These are phyloP conservation scores for Lepidium aucheri DNA, from an alignment of 345 rosid genomes.

Conservation along the genomic window DNA sequence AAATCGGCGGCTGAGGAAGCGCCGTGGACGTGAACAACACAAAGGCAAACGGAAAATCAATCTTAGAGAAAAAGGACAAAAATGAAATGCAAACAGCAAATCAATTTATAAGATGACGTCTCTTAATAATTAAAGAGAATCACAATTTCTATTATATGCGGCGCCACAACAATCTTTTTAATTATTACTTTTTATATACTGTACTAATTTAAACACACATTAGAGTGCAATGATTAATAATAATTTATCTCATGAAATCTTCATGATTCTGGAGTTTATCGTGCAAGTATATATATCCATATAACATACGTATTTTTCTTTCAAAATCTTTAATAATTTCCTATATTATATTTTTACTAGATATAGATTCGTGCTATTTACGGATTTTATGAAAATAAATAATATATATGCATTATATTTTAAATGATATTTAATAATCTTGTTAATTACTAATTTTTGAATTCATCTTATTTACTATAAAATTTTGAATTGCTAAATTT, in stretches of 20 bases:
- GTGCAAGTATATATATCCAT: not conserved
- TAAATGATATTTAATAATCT: too few relatives aligned
- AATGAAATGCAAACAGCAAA: slow-evolving; percentile 4
- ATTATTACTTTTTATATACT: not conserved
- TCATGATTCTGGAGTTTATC: not conserved
- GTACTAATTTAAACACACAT: not conserved
- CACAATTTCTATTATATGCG: slow-evolving; percentile 13
- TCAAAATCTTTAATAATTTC: not conserved
- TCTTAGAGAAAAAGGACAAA: slow-evolving; percentile 6
- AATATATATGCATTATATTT: too few relatives aligned
- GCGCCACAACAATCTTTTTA: slow-evolving; percentile 19
- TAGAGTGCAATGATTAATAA: slow-evolving; percentile 1
- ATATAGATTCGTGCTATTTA: too few relatives aligned
- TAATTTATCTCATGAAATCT: not conserved
- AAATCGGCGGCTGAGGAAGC: slow-evolving; percentile 29
- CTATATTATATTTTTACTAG: too few relatives aligned
- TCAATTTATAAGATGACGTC: slow-evolving; percentile 18
- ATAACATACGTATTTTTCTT: not conserved
- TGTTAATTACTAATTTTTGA: too few relatives aligned
- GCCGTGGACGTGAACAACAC: slow-evolving; percentile 8
- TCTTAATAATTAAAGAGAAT: not conserved
- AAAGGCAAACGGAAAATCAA: slow-evolving; percentile 1
- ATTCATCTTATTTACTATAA: too few relatives aligned
- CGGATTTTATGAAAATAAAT: too few relatives aligned
- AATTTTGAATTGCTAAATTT: too few relatives aligned